These are phyloP conservation scores for Avena insularis DNA, from an alignment of 176 grass and related monocot species.

Conservation along the genomic window DNA sequence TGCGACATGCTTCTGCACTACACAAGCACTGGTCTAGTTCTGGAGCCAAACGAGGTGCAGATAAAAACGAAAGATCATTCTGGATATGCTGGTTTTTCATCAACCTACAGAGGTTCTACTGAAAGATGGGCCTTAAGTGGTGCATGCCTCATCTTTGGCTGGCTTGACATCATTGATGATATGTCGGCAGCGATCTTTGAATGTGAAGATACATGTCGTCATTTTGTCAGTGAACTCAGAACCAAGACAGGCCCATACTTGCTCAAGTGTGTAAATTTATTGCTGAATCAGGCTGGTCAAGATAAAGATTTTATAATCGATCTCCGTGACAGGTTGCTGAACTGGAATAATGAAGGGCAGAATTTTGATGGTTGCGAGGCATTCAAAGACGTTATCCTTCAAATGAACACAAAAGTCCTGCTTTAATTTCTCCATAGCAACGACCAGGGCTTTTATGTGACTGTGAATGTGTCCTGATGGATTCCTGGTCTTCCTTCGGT, in stretches of 20 bases:
- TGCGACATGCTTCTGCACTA: conserved; percentile 64
- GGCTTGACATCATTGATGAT: conserved; percentile 67
- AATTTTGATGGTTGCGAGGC: conserved; percentile 51
- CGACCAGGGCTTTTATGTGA: conserved; percentile 20
- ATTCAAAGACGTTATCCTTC: conserved; percentile 62
- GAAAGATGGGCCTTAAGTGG: conserved; percentile 57
- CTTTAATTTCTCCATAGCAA: background rate
- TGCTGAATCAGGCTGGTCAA: conserved; percentile 40
- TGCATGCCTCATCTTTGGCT: conserved; percentile 65
- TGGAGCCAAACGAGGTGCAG: conserved; percentile 44
- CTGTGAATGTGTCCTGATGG: conserved; percentile 6
- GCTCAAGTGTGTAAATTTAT: conserved; percentile 62
- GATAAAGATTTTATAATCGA: conserved; percentile 54
- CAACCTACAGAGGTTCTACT: conserved; percentile 29
- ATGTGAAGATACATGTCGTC: conserved; percentile 47
- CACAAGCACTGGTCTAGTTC: conserved; percentile 56
- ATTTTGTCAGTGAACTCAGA: conserved; percentile 69
- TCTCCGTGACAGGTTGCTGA: conserved; percentile 64
- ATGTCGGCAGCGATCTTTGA: conserved; percentile 72
- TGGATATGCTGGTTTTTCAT: conserved; percentile 27
- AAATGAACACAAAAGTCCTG: conserved; percentile 39
- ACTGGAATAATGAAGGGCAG: conserved; percentile 58
- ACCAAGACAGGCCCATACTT: conserved; percentile 56
- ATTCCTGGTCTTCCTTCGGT: conserved; percentile 4
- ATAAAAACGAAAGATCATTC: conserved; percentile 35